A percentile compares a stretch with the other conserved stretches of the same genome.
Evolutionary conservation across 345 rosid species (phyloP).

Genomic region (Heritiera fomes): DNA sequence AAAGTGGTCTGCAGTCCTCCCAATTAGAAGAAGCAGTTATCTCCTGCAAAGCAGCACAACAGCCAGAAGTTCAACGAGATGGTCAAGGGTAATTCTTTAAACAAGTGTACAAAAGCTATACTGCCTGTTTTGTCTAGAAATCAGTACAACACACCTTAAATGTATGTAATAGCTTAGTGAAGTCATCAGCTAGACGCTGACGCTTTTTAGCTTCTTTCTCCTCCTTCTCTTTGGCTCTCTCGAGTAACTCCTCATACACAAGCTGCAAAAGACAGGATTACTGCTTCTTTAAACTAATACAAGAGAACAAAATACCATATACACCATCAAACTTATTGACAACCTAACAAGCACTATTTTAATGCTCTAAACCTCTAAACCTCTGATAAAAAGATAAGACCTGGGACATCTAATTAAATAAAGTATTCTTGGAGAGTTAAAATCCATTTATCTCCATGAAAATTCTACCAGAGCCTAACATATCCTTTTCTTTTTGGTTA

Average conservation of each 20-base stretch:
- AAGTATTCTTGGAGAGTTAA: not conserved
- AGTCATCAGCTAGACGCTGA: constrained; percentile 86
- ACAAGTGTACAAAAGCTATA: not conserved
- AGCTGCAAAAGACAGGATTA: constrained; percentile 49
- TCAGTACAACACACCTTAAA: constrained; percentile 55
- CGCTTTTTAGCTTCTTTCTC: constrained; percentile 93
- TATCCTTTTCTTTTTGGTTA: not conserved
- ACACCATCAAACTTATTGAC: not conserved
- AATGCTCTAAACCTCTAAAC: not conserved
- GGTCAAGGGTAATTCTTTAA: constrained; percentile 7
- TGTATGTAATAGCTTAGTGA: constrained; percentile 61
- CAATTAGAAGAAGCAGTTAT: constrained; percentile 71
- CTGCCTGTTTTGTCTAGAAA: not conserved
- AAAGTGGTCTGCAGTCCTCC: constrained; percentile 72
- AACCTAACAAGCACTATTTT: not conserved
- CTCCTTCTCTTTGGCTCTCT: constrained; percentile 91
- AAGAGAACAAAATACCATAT: not conserved
- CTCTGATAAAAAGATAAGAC: not conserved
- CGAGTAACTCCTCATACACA: constrained; percentile 75
- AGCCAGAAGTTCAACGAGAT: not conserved
- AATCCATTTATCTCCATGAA: not conserved
- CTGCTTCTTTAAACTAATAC: not conserved
- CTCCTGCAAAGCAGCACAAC: constrained; percentile 55
- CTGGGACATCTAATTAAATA: not conserved
- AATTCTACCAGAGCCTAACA: not conserved